These are phyloP conservation scores for Sicyos edulis DNA, from an alignment of 306 rosid genomes.

Conservation along the genomic window DNA sequence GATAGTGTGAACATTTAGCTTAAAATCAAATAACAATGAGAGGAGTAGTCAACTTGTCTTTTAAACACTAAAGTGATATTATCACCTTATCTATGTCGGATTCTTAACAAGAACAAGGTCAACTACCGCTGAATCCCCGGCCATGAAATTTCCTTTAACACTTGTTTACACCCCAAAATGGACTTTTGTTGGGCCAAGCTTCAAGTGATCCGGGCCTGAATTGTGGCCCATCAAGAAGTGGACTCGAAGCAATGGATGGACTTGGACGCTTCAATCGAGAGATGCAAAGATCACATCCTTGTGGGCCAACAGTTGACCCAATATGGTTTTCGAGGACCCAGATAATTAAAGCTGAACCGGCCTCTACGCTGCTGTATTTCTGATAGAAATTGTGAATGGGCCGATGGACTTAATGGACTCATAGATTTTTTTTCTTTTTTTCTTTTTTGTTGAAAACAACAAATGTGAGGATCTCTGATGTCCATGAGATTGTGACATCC, in stretches of 20 bases:
- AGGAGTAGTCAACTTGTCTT: no score
- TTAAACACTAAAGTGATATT: no score
- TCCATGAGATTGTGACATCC: no score
- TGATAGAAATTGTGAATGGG: conserved; percentile 86
- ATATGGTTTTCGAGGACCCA: conserved; percentile 36
- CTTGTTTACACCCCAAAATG: conserved; percentile 60
- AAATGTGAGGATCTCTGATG: no score
- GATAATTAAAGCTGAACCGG: conserved; percentile 69
- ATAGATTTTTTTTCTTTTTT: conserved; percentile 37
- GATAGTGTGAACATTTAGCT: no score
- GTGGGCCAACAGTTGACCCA: conserved; percentile 69
- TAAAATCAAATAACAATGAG: no score
- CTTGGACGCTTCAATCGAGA: not conserved
- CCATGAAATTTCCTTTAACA: conserved; percentile 59
- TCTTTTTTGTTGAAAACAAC: no score
- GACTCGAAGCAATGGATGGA: conserved; percentile 99
- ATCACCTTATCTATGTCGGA: no score
- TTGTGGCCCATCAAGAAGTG: conserved; percentile 87
- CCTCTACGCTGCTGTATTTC: conserved; percentile 78
- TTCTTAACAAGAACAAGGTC: no score
- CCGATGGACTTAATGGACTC: conserved; percentile 63
- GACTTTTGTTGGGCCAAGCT: conserved; percentile 70
- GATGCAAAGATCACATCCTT: conserved; percentile 58
- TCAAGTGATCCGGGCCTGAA: conserved; percentile 63
- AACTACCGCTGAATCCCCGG: conserved; percentile 77